Percentiles rank a stretch among this genome's conserved stretches.
Conservation (phyloP, 331 rosid species). For the Dryas integrifolia region DNA sequence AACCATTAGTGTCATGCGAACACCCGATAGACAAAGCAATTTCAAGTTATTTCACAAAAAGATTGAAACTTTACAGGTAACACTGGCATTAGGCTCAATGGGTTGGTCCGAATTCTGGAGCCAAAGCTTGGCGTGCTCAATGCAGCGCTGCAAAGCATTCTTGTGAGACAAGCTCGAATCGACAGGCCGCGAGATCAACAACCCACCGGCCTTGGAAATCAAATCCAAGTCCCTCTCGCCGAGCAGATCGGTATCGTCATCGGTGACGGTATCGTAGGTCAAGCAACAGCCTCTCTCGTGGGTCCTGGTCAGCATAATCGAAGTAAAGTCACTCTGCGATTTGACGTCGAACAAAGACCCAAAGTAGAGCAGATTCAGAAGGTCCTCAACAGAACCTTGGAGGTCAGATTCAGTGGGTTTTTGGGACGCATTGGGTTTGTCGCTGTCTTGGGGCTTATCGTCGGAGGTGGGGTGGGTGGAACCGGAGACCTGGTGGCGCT, state of each 20-base stretch:
- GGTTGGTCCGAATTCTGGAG: conserved; percentile 60
- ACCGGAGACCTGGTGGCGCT: conserved; percentile 26
- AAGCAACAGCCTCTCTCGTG: conserved; percentile 92
- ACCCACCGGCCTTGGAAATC: conserved; percentile 57
- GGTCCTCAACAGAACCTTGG: conserved; percentile 48
- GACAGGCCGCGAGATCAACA: conserved; percentile 69
- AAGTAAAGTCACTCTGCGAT: conserved; percentile 79
- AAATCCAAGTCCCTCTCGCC: conserved; percentile 80
- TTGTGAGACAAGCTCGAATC: conserved; percentile 79
- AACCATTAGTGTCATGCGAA: background rate
- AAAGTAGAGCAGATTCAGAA: conserved; percentile 75
- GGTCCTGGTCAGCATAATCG: conserved; percentile 82
- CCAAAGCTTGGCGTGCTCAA: conserved; percentile 88
- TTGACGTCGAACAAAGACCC: conserved; percentile 85
- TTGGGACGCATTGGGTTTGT: conserved; percentile 10
- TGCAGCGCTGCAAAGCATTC: conserved; percentile 68
- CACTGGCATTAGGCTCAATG: conserved; percentile 51
- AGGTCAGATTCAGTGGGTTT: conserved; percentile 19
- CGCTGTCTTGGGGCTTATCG: conserved; percentile 4
- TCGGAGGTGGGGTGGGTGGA: conserved; percentile 20
- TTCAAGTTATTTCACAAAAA: background rate
- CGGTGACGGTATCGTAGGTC: conserved; percentile 90
- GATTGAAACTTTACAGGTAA: conserved; percentile 49
- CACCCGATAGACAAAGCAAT: background rate
- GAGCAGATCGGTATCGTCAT: conserved; percentile 89